Percentiles rank a stretch among this genome's conserved stretches.
Conservation (phyloP, 164 flowering plant species). For the Sedum album region DNA sequence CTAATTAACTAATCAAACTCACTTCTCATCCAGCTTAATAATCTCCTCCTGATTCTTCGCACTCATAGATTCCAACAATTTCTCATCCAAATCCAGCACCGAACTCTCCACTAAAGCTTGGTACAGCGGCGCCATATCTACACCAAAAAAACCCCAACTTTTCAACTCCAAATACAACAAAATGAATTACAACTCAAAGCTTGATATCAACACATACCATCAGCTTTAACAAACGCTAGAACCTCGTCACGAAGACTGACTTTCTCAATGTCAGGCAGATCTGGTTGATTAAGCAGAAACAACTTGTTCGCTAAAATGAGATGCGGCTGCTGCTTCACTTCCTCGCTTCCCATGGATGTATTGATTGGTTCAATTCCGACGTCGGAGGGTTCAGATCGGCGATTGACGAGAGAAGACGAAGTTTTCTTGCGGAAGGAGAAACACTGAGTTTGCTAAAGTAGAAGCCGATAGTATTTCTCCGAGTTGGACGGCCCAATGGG, state of each 20-base stretch:
- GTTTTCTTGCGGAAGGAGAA: conserved; percentile 16
- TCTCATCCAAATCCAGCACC: conserved; percentile 64
- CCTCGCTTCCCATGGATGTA: conserved; percentile 55
- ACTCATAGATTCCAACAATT: conserved; percentile 61
- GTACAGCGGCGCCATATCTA: conserved; percentile 79
- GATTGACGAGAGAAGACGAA: neutral
- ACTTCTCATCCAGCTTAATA: conserved; percentile 89
- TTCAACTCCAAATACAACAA: neutral
- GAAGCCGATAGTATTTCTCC: neutral
- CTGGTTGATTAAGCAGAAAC: conserved; percentile 70
- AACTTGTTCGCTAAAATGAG: conserved; percentile 63
- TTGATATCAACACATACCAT: conserved; percentile 27
- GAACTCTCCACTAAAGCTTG: conserved; percentile 48
- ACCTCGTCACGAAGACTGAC: conserved; percentile 77
- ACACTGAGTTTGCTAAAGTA: conserved; percentile 63
- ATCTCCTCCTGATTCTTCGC: conserved; percentile 66
- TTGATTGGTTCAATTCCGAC: neutral
- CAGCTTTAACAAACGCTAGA: conserved; percentile 37
- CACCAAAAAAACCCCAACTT: neutral
- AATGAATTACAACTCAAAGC: neutral
- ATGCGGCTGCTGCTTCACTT: conserved; percentile 61
- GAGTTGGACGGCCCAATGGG: no score
- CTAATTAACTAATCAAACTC: conserved; percentile 24
- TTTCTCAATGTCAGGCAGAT: conserved; percentile 82
- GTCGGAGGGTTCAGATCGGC: neutral